Evolutionary conservation across 2,329 filamentous ascomycete genomes (phyloP).

Genomic region (Aspergillus caelatus): DNA sequence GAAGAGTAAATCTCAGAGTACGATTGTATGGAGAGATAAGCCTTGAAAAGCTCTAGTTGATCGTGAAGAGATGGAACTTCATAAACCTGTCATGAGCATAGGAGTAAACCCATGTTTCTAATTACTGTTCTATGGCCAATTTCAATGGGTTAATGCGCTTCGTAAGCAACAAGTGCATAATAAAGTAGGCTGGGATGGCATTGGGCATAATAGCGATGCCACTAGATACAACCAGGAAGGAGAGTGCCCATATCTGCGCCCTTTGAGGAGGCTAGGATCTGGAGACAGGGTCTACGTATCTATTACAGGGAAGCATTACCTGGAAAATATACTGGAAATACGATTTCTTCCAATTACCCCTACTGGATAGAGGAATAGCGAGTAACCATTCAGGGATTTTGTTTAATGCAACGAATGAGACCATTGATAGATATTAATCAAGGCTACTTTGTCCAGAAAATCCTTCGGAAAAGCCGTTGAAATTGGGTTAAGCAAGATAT

Average conservation of each 20-base stretch:
- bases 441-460: background rate
- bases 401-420: background rate
- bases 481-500: background rate
- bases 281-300: too few species aligned
- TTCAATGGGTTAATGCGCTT: background rate
- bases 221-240: background rate
- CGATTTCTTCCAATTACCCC: background rate
- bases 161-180: background rate
- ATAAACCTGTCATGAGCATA: background rate
- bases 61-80: background rate
- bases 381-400: too few species aligned
- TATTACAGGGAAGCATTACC: background rate
- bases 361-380: background rate
- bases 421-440: background rate
- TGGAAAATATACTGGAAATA: too few species aligned
- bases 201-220: background rate
- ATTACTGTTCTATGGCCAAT: background rate
- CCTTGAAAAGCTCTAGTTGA: background rate
- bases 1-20: background rate
- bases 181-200: background rate
- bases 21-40: background rate
- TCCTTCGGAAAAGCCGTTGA: background rate
- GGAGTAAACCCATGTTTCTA: background rate
- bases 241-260: background rate
- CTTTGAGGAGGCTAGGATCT: too few species aligned